Base-by-base conservation (phyloP, 768 basidiomycete species). In the Coprinopsis cinerea region DNA sequence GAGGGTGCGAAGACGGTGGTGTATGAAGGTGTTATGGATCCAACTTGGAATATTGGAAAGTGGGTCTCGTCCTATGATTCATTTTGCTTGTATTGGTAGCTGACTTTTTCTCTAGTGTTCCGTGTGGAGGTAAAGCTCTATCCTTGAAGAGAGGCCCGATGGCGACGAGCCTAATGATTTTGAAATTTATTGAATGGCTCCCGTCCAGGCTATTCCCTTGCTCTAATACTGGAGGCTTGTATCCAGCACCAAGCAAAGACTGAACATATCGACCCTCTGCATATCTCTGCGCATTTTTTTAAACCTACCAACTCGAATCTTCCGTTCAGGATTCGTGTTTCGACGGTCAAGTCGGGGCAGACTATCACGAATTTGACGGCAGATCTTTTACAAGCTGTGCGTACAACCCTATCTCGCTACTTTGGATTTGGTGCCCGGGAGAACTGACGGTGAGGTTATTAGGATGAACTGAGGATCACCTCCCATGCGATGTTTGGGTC, bases 201-300 rank as follows among this genome's bases (percentile, higher is more conserved):
- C 15, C 32, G 18, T 24, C 26, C 27, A 86, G 83, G 84, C 20
- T 85, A 83, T 57, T 64, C 78, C 15, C 67, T 85, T 14, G 79
- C 76, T 0, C 62, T 79, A 36, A 62, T 80, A 17, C 51, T 85
- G 0, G 71, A 83, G 30, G 74, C 82, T 17, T 79, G 76, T 50
- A 68, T 79, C 6, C 66, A 71, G 44, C 62, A 76, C 49, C 83
- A 85, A 60, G 63, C 69, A 0, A 51, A 60, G 2, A 73, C 76
- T 10, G 18, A 56, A 11, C 82, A 83, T 59, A 63, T 57, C 15
- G 82, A 85, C 54, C 78, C 78, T 15, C 66, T 85, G 37, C 77
- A 84, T 59, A 62, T 82, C 42, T 79, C 76, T 15, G 78, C 79
- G 2, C 77, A 85, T 56, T 87, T 72, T 57, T 66, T 83, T 28